Percentiles rank a stretch among this genome's conserved stretches.
Conservation (phyloP, 345 rosid genomes). For the Nephelium lappaceum region DNA sequence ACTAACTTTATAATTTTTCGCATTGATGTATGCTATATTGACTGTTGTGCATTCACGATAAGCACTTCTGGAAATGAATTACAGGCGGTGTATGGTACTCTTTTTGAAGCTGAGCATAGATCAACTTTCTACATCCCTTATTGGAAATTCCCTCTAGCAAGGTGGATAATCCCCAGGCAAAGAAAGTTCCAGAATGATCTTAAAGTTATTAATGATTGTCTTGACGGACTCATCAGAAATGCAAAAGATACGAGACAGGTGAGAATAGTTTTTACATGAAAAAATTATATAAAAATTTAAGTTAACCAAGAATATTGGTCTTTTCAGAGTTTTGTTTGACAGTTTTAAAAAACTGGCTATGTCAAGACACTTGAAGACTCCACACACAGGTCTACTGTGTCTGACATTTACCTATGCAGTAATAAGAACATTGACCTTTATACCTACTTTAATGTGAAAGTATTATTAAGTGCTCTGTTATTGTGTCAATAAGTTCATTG, state of each 20-base stretch:
- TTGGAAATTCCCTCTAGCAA: constrained; percentile 90
- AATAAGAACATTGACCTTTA: background rate
- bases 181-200: constrained; percentile 81
- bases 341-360: background rate
- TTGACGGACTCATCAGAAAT: constrained; percentile 88
- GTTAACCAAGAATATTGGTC: background rate
- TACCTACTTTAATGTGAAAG: background rate
- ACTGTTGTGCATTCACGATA: background rate
- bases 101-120: constrained; percentile 97
- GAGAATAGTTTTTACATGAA: constrained; percentile 2
- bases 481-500: background rate
- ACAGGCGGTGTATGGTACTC: constrained; percentile 97
- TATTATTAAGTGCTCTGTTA: background rate
- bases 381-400: background rate
- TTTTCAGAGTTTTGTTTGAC: background rate
- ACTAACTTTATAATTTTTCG: background rate
- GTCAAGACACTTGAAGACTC: background rate
- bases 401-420: background rate
- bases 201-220: constrained; percentile 89
- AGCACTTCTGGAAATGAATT: background rate
- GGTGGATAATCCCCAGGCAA: constrained; percentile 92
- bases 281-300: background rate
- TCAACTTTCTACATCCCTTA: constrained; percentile 95
- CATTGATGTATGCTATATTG: background rate
- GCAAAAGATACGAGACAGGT: constrained; percentile 96